Base-by-base conservation (phyloP, 352 stramenopile genomes). In the Globisporangium lucens region DNA sequence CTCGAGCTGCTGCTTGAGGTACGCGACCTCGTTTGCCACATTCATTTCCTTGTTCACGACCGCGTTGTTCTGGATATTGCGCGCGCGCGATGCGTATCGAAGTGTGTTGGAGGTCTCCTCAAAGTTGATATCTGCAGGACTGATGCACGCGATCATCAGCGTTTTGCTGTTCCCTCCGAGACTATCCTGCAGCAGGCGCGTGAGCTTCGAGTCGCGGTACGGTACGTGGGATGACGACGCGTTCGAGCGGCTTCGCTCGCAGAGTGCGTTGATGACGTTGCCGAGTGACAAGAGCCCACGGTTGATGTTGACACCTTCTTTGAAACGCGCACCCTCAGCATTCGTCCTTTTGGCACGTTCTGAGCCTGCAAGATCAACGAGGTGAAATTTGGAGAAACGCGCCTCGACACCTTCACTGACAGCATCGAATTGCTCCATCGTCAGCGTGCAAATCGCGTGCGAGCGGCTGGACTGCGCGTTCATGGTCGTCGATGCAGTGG, bases 11-110 rank as follows among this genome's bases (percentile, higher is more conserved):
- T 88, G 80, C 59, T 89, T 90, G 8, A 94, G 71, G 46, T 77
- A 82, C 5, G 46, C 38, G 10, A 93, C 66, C 66, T 89, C 77
- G 58, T 75, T 98, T 35, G 93, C 85, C 27, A 95, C 87, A 63
- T 97, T 98, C 24, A 92, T 80, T 66, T 99, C 95, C 68, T 99
- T 93, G 75, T 99, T 99, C 43, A 99, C 92, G 61, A 98, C 87
- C 1, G 97, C 95, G 66, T 94, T 90, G 76, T 99, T 99, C 70
- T 99, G 96, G 71, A 99, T 99, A 63, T 99, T 99, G 55, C 99
- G 99, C 5, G 98, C 95, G 24, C 97, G 90, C 60, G 97, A 97
- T 1, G 97, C 97, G 67, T 92, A 94, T 20, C 97, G 87, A 20
- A 99, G 79, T 58, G 97, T 99, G 36, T 91, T 98, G 10, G 98